A percentile compares a stretch with the other conserved stretches of the same genome.
phyloP scores from a whole-genome alignment of 176 grass and related monocot genomes.

The Poa annua region DNA sequence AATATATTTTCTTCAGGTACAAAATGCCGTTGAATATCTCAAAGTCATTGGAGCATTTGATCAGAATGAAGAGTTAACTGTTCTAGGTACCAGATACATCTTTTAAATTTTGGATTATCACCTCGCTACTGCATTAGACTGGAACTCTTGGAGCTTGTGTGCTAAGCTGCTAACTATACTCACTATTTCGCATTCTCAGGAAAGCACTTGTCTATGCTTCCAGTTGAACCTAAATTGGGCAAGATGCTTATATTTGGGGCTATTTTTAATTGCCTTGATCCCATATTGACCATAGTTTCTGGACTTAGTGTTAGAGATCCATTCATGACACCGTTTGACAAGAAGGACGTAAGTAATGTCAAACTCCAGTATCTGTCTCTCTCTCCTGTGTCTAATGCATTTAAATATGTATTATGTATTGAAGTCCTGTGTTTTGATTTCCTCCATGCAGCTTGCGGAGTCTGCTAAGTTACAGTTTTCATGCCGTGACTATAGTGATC shows the following conservation, averaged over 20 bases:
- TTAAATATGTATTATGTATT: constrained; percentile 37
- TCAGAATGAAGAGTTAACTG: constrained; percentile 90
- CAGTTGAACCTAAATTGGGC: constrained; percentile 94
- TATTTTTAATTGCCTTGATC: constrained; percentile 97
- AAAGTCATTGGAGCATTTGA: constrained; percentile 96
- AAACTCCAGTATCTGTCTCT: constrained; percentile 4
- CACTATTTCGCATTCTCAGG: constrained; percentile 60
- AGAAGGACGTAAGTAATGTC: constrained; percentile 85
- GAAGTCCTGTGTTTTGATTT: constrained; percentile 16
- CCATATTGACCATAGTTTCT: constrained; percentile 90
- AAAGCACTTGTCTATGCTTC: constrained; percentile 90
- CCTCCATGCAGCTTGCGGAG: constrained; percentile 79
- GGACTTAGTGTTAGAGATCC: constrained; percentile 95
- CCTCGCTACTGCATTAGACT: not conserved
- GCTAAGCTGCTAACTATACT: constrained; percentile 36
- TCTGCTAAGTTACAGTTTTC: constrained; percentile 95
- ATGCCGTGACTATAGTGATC: constrained; percentile 84
- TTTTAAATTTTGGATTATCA: constrained; percentile 38
- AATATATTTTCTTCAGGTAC: constrained; percentile 59
- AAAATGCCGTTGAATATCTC: constrained; percentile 98
- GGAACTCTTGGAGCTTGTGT: constrained; percentile 21
- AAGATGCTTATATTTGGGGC: constrained; percentile 99
- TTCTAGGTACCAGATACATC: constrained; percentile 62
- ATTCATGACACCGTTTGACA: constrained; percentile 95
- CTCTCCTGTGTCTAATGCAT: not conserved